A percentile compares a stretch with the other conserved stretches of the same genome.
These are phyloP conservation scores for Isabelozyma gotoi DNA, from an alignment of 805 yeast species.

Conservation along the genomic window DNA sequence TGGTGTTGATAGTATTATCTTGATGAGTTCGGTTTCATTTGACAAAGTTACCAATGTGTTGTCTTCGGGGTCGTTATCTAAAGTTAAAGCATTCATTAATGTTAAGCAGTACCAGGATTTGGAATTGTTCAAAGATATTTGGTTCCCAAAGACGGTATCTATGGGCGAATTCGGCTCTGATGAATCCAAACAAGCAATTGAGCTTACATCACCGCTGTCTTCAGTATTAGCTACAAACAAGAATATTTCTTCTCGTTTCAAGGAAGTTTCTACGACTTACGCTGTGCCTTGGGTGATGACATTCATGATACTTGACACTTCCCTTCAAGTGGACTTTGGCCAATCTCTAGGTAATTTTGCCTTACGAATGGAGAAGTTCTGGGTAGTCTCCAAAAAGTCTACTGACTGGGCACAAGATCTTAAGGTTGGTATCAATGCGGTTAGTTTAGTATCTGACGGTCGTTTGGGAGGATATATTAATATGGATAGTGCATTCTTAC, in stretches of 20 bases:
- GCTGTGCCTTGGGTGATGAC: slow-evolving; percentile 77
- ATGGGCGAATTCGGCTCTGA: not conserved
- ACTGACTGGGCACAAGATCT: slow-evolving; percentile 71
- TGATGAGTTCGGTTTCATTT: slow-evolving; percentile 49
- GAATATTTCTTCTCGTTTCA: slow-evolving; percentile 47
- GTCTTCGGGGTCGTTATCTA: slow-evolving; percentile 53
- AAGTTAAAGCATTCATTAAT: slow-evolving; percentile 63
- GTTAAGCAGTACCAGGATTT: slow-evolving; percentile 86
- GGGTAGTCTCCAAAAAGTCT: slow-evolving; percentile 69
- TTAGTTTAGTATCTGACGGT: slow-evolving; percentile 63
- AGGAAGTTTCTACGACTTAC: slow-evolving; percentile 58
- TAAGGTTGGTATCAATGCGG: slow-evolving; percentile 54
- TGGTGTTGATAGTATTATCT: slow-evolving; percentile 41
- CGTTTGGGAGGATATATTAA: slow-evolving; percentile 73
- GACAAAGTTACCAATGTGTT: slow-evolving; percentile 40
- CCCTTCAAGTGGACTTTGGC: slow-evolving; percentile 72
- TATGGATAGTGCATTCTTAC: slow-evolving; percentile 49
- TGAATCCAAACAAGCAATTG: not conserved
- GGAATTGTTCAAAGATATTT: slow-evolving; percentile 76
- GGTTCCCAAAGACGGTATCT: slow-evolving; percentile 52
- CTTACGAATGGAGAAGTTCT: slow-evolving; percentile 54
- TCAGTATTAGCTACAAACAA: slow-evolving; percentile 21
- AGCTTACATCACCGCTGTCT: not conserved
- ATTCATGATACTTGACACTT: slow-evolving; percentile 51
- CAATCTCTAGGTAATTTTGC: slow-evolving; percentile 72